Evolutionary conservation across 2,329 filamentous ascomycete genomes (phyloP).

Genomic region (Xylariales sp.): DNA sequence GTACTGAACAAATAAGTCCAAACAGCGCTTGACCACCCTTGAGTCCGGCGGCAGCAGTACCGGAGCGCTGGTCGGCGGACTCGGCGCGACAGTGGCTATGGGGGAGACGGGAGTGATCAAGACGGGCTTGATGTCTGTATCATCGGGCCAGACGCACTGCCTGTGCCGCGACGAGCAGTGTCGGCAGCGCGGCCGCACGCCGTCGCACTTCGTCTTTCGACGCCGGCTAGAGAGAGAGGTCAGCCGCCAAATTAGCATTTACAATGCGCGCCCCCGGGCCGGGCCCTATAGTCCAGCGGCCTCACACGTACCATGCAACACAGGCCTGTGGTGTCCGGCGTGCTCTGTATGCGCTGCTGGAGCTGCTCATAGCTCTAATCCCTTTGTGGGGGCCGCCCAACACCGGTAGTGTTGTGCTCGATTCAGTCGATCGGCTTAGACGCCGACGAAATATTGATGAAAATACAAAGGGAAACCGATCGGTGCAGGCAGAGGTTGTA

Average conservation of each 20-base stretch:
- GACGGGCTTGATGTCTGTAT: not conserved
- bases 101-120: not conserved
- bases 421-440: conserved; percentile 1
- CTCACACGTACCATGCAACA: conserved; percentile 4
- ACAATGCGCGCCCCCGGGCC: not conserved
- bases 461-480: not conserved
- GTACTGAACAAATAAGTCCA: conserved; percentile 4
- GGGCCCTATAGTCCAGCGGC: no score
- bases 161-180: conserved; percentile 4
- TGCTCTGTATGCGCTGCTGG: not conserved
- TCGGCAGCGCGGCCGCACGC: conserved; percentile 3
- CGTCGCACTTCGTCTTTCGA: conserved; percentile 6
- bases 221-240: conserved; percentile 2
- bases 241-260: not conserved
- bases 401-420: not conserved
- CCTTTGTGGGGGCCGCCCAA: no score
- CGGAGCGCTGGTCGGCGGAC: not conserved
- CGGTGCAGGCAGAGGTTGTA: not conserved
- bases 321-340: conserved; percentile 6
- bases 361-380: no score
- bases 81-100: not conserved
- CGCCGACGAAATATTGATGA: conserved; percentile 1
- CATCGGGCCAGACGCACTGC: conserved; percentile 6
- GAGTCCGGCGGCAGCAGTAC: conserved; percentile 3
- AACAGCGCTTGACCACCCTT: conserved; percentile 1